These are phyloP conservation scores for Blastobotrys americana DNA, from an alignment of 805 yeast species.

Conservation along the genomic window DNA sequence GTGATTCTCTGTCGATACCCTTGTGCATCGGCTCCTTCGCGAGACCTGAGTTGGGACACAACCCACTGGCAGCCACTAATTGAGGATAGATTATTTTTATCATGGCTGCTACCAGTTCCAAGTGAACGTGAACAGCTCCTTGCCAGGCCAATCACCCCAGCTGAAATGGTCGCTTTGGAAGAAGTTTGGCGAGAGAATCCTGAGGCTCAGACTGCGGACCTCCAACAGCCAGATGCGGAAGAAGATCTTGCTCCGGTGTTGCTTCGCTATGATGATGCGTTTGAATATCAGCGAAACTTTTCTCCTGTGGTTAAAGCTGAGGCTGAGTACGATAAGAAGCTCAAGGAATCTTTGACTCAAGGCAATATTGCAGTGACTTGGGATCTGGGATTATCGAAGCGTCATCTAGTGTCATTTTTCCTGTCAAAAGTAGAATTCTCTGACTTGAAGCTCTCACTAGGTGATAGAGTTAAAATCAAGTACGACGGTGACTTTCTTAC, in stretches of 20 bases:
- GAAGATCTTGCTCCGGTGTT: constrained; percentile 66
- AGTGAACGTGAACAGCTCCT: constrained; percentile 52
- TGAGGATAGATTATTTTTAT: constrained; percentile 65
- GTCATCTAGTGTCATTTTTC: constrained; percentile 61
- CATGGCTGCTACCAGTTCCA: constrained; percentile 77
- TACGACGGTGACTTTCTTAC: constrained; percentile 51
- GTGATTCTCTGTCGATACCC: constrained; percentile 84
- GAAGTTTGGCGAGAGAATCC: constrained; percentile 72
- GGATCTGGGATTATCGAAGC: constrained; percentile 59
- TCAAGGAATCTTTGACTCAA: constrained; percentile 71
- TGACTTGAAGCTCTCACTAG: constrained; percentile 66
- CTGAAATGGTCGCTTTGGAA: constrained; percentile 67
- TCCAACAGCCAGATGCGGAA: constrained; percentile 37
- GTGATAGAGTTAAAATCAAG: constrained; percentile 70
- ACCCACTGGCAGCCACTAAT: constrained; percentile 81
- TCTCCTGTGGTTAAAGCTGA: constrained; percentile 79
- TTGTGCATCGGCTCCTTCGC: constrained; percentile 49
- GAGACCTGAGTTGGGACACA: constrained; percentile 79
- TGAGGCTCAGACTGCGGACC: constrained; percentile 65
- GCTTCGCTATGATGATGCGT: constrained; percentile 73
- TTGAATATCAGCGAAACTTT: constrained; percentile 75
- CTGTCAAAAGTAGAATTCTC: constrained; percentile 60
- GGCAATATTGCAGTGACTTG: constrained; percentile 67
- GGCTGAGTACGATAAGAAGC: constrained; percentile 64
- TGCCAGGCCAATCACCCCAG: constrained; percentile 49